Evolutionary conservation across 257 asterid genomes (phyloP).

Genomic region (Anisodus tanguticus): DNA sequence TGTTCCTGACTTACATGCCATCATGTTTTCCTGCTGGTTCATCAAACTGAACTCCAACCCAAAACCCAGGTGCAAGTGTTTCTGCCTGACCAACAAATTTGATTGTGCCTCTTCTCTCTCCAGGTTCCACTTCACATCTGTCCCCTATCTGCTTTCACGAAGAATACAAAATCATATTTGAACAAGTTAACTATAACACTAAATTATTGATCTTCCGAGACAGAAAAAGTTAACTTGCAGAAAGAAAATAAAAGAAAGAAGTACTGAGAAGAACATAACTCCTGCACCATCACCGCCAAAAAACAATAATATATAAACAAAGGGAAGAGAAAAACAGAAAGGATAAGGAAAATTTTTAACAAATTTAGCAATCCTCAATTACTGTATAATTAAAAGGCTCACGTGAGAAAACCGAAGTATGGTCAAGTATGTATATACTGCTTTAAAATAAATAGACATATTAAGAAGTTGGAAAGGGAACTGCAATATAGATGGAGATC

Average conservation of each 20-base stretch:
- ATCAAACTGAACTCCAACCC: slow-evolving; percentile 92
- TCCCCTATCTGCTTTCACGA: slow-evolving; percentile 68
- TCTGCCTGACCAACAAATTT: slow-evolving; percentile 88
- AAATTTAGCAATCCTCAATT: slow-evolving; percentile 16
- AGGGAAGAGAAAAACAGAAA: neutral
- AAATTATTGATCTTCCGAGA: neutral
- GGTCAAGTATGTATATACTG: slow-evolving; percentile 9
- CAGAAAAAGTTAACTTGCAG: neutral
- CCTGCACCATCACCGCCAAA: neutral
- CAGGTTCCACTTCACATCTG: slow-evolving; percentile 91
- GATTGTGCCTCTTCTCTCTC: slow-evolving; percentile 83
- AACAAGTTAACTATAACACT: slow-evolving; percentile 26
- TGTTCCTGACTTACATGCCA: slow-evolving; percentile 70
- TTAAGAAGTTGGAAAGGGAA: neutral
- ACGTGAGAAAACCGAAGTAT: neutral
- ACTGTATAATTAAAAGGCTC: neutral
- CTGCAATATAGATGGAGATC: slow-evolving; percentile 17
- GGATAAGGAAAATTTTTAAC: neutral
- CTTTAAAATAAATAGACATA: neutral
- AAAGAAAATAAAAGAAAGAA: slow-evolving; percentile 2
- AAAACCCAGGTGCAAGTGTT: slow-evolving; percentile 85
- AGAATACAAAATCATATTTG: slow-evolving; percentile 1
- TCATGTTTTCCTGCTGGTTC: slow-evolving; percentile 96
- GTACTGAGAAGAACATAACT: neutral
- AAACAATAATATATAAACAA: neutral